Base-by-base conservation (phyloP, 345 rosid genomes). In the Carallia pectinifolia region DNA sequence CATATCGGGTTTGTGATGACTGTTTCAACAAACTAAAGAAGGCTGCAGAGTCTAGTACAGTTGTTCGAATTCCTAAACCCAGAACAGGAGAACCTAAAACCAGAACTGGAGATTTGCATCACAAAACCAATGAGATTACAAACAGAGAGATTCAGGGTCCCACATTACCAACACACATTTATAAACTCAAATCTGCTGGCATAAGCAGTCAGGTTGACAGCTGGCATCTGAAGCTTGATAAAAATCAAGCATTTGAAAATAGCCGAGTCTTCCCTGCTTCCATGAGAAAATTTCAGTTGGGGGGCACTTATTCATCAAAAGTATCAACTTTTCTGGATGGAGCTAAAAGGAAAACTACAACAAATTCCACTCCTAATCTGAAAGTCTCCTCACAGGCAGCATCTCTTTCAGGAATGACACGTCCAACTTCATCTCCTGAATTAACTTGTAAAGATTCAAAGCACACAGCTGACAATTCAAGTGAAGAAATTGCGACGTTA, bases 1-100 rank as follows among this genome's bases (percentile, higher is more conserved):
- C 97, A 6, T 88, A 88, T 78, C 83, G 97, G 47, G 97, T 90
- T 48, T 93, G 98, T 73, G 93, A 87, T 66, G 97, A 85, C 67
- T 93, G 98, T 79, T 89, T 83, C 30, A 65, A 81, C 63, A 91
- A 89, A 80, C 83, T 91, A 61, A 88, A 75, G 80, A 89, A 80
- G 68, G 54, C 76, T 33, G 70, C 73, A 19, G 89, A 87, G 63
- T 76, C 84, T 52, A 71, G 74, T 80, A 67, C 79, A 50, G 66
- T 73, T 72, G 48, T 66, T 12, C 81, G 77, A 38, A 72, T 65
- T 68, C 74, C 91, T 38, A 81, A 68, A 67, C 47, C 76, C 53
- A 82, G 79, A 82, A 78, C 66, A 79, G 76, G 80, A 78, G 79
- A 19, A 44, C 50, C 50, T 44, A 81, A 68, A 67, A 48, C 76